These are phyloP conservation scores for Simplicillium sp. DNA, from an alignment of 2,329 filamentous ascomycete species.

Conservation along the genomic window DNA sequence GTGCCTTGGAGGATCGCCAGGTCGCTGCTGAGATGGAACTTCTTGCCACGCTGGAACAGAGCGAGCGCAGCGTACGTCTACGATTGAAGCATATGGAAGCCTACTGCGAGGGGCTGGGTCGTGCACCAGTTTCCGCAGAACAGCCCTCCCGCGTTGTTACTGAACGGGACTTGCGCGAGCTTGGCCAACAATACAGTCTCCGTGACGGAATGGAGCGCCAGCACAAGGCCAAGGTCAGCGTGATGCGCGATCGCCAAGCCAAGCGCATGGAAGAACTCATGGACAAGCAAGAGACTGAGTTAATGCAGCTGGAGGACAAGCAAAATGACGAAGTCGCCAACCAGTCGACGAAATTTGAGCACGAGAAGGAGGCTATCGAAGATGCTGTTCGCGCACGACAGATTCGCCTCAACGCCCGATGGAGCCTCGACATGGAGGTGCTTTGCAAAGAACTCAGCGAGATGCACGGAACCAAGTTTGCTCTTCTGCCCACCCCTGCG, in stretches of 20 bases:
- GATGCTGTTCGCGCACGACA: conserved; percentile 35
- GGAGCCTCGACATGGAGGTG: conserved; percentile 43
- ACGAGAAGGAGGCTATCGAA: conserved; percentile 40
- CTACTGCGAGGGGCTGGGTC: conserved; percentile 42
- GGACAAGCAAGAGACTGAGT: conserved; percentile 42
- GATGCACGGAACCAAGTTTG: conserved; percentile 32
- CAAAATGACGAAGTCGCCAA: conserved; percentile 38
- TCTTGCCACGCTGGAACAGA: conserved; percentile 41
- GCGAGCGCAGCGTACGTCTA: conserved; percentile 45
- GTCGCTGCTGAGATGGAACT: conserved; percentile 55
- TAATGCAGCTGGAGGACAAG: conserved; percentile 33
- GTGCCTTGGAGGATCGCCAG: conserved; percentile 51
- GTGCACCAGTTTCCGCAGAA: no score
- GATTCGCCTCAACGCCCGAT: conserved; percentile 34
- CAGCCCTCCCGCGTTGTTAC: conserved; percentile 43
- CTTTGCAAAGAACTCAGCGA: conserved; percentile 42
- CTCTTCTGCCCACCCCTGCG: conserved; percentile 18
- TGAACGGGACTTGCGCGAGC: conserved; percentile 47
- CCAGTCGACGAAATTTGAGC: conserved; percentile 33
- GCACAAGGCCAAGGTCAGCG: conserved; percentile 53
- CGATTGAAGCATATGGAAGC: conserved; percentile 58
- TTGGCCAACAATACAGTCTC: conserved; percentile 51
- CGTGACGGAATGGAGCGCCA: conserved; percentile 49
- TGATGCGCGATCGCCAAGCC: conserved; percentile 54
- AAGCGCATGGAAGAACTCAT: conserved; percentile 52